phyloP scores from a whole-genome alignment of 176 grass and related monocot species.

The Microstegium vimineum region DNA sequence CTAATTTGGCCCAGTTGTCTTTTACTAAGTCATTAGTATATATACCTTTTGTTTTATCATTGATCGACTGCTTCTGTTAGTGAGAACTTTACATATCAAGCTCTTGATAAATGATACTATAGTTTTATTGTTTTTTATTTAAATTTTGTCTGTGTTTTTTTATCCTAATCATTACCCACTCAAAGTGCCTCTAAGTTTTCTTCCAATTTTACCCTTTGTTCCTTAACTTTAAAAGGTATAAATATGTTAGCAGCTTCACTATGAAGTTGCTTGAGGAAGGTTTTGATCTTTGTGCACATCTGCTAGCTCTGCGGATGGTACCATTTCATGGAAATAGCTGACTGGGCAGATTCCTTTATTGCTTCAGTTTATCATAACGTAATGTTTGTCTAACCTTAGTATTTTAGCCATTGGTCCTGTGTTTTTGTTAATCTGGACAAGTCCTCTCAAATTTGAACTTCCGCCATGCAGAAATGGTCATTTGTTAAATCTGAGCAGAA shows the following conservation, averaged over 20 bases:
- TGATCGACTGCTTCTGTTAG: not conserved
- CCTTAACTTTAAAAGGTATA: constrained; percentile 74
- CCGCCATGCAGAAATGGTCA: constrained; percentile 62
- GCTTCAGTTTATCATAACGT: constrained; percentile 72
- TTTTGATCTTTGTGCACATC: constrained; percentile 81
- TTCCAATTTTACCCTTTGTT: not conserved
- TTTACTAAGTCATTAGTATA: not conserved
- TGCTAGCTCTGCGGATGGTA: constrained; percentile 74
- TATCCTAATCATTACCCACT: not conserved
- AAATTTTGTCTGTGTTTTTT: not conserved
- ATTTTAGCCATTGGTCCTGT: not conserved
- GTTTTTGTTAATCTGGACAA: constrained; percentile 16
- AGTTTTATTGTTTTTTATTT: not conserved
- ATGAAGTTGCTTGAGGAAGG: constrained; percentile 95
- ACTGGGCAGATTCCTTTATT: constrained; percentile 88
- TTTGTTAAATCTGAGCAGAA: constrained; percentile 62
- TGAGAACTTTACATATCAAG: not conserved
- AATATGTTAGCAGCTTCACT: constrained; percentile 96
- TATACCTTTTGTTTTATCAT: not conserved
- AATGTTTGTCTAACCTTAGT: constrained; percentile 9
- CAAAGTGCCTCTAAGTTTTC: not conserved
- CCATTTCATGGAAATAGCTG: constrained; percentile 95
- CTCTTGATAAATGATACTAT: not conserved
- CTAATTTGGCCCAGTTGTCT: not conserved
- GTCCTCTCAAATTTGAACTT: constrained; percentile 19